These are phyloP conservation scores for Hericium coralloides DNA, from an alignment of 768 basidiomycete genomes.

Conservation along the genomic window DNA sequence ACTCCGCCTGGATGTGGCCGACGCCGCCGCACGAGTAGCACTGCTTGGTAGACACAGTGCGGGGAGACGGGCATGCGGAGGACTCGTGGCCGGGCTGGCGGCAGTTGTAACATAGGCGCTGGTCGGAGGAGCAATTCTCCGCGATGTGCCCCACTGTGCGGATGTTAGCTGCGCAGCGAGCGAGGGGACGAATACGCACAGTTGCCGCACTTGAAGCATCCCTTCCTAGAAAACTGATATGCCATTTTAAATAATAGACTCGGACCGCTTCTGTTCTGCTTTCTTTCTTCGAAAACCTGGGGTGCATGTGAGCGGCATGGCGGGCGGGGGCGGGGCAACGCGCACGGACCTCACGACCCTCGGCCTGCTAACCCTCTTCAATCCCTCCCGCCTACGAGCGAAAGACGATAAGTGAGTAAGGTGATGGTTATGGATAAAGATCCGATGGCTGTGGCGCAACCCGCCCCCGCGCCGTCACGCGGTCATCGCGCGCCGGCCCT, in stretches of 20 bases:
- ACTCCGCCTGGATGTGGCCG: constrained; percentile 85
- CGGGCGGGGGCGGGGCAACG: neutral
- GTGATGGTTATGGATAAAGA: constrained; percentile 10
- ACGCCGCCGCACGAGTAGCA: constrained; percentile 92
- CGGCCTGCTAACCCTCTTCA: constrained; percentile 6
- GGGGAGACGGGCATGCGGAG: constrained; percentile 76
- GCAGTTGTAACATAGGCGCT: constrained; percentile 91
- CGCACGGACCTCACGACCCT: constrained; percentile 11
- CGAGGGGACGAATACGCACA: constrained; percentile 38
- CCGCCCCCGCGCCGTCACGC: neutral
- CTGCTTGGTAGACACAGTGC: constrained; percentile 77
- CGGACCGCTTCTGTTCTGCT: neutral
- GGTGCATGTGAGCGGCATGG: neutral
- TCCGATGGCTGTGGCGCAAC: neutral
- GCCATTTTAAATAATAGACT: constrained; percentile 48
- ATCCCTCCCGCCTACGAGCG: constrained; percentile 13
- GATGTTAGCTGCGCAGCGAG: constrained; percentile 4
- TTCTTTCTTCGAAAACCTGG: neutral
- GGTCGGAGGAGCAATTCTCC: constrained; percentile 82
- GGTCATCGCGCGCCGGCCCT: neutral
- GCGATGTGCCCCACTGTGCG: constrained; percentile 82
- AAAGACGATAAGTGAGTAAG: constrained; percentile 7
- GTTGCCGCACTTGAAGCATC: constrained; percentile 92
- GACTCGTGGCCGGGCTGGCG: constrained; percentile 93
- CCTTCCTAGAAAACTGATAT: constrained; percentile 78